Conservation (phyloP, 805 yeast species). For the Candida nanaspora region DNA sequence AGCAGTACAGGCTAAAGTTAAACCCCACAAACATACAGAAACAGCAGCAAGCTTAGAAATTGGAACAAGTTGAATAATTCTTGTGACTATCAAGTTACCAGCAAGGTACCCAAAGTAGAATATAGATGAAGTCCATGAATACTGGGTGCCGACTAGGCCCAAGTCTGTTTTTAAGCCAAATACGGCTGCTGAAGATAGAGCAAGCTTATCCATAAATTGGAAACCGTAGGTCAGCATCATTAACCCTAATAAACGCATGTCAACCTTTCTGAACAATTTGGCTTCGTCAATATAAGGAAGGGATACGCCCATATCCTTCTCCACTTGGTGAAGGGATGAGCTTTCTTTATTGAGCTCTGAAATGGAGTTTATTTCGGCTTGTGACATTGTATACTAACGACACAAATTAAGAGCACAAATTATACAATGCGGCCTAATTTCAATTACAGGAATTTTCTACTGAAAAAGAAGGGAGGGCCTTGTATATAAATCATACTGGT, state of each 20-base stretch:
- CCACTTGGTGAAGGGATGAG: neutral
- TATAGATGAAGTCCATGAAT: conserved; percentile 28
- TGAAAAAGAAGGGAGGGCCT: no score
- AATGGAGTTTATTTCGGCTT: neutral
- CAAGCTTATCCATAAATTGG: conserved; percentile 53
- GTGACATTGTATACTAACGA: neutral
- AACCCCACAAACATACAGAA: conserved; percentile 58
- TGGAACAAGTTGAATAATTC: conserved; percentile 48
- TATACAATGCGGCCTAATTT: neutral
- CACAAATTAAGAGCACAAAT: neutral
- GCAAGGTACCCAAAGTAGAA: conserved; percentile 52
- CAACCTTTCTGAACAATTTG: conserved; percentile 34
- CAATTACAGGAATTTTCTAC: no score
- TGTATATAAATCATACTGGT: no score
- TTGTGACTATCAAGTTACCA: conserved; percentile 42
- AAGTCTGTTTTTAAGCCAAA: conserved; percentile 47
- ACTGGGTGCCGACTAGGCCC: conserved; percentile 36
- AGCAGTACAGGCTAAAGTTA: conserved; percentile 48
- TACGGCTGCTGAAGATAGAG: conserved; percentile 46
- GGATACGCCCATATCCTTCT: neutral
- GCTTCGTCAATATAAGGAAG: conserved; percentile 6
- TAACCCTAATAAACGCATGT: conserved; percentile 39
- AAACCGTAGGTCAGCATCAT: conserved; percentile 42
- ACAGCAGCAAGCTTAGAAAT: conserved; percentile 43
- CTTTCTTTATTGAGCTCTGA: neutral